Base-by-base conservation (phyloP, 495 filamentous ascomycete genomes). In the Hyaloscypha bicolor region DNA sequence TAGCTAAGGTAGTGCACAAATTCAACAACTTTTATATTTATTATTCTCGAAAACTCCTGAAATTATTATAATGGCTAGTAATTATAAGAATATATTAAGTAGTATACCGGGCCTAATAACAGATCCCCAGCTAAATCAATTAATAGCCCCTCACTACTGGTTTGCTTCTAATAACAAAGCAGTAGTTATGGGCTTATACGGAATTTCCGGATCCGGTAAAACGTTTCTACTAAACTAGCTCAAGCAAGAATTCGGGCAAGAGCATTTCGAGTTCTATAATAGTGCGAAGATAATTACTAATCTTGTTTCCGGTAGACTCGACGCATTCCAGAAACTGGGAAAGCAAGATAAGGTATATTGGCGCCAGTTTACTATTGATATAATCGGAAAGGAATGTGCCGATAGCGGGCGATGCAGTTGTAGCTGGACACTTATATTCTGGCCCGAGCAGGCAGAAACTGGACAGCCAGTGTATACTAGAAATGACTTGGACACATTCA, bases 371-470 rank as follows among this genome's bases (percentile, higher is more conserved):
- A 85, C 86, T 35, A 88, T 90, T 58, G 63, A 78, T 6, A 67
- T 19, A 2, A 83, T 89, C 56, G 42, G 64, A 51, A 39, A 78
- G 9, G 67, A 81, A 59, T 85, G 82, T 65, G 55, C 57, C 11
- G 25, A 69, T 0, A 79, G 59, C 29, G 73, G 77, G 35, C 76
- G 77, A 63, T 14, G 87, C 71, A 14, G 64, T 91, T 12, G 85
- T 91, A 3, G 77, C 85, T 31, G 86, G 87, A 22, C 87, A 90
- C 70, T 83, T 79, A 87, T 87, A 79, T 85, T 90, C 71, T 90
- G 85, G 86, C 19, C 72, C 4, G 79, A 83, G 55, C 77, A 76
- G 6, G 73, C 80, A 31, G 72, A 75, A 30, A 25, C 35, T 9
- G 75, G 71, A 64, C 35, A 66, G 1, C 16, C 63, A 29, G 80